Evolutionary conservation across 2,329 filamentous ascomycete genomes (phyloP).

Genomic region (Epichloe hybrida): DNA sequence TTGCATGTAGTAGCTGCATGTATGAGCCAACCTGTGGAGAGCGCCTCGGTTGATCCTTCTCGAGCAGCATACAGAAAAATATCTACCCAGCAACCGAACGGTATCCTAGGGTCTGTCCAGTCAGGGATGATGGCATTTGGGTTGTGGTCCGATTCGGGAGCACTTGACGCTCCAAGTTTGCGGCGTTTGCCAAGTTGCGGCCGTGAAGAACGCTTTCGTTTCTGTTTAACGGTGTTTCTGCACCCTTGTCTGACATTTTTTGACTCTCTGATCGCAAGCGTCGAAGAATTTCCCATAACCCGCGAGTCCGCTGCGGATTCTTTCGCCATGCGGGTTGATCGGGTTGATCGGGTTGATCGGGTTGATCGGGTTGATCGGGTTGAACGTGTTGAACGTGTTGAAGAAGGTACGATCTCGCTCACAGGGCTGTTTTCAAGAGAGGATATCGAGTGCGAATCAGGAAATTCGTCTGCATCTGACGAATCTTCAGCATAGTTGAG

Average conservation of each 20-base stretch:
- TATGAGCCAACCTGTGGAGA: slow-evolving; percentile 49
- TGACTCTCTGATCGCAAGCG: no score
- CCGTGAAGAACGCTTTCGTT: slow-evolving; percentile 8
- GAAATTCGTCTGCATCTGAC: neutral
- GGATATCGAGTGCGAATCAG: neutral
- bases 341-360: no score
- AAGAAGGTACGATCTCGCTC: neutral
- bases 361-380: no score
- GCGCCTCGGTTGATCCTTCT: slow-evolving; percentile 24
- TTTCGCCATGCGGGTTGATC: neutral
- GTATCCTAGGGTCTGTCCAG: slow-evolving; percentile 42
- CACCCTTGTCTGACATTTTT: neutral
- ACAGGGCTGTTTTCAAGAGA: neutral
- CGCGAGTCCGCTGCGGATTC: neutral
- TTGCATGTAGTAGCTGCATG: slow-evolving; percentile 48
- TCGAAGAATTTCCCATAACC: neutral
- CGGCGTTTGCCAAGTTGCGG: slow-evolving; percentile 7
- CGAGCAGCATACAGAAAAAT: slow-evolving; percentile 58
- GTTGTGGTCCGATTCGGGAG: neutral
- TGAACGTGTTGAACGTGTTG: neutral
- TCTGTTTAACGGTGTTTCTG: neutral
- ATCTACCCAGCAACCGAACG: slow-evolving; percentile 54
- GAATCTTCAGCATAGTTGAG: slow-evolving; percentile 5
- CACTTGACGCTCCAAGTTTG: neutral
- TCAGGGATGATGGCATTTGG: slow-evolving; percentile 27